Base-by-base conservation (phyloP, 1,284 basidiomycete species). In the Fomitopsis palustris region DNA sequence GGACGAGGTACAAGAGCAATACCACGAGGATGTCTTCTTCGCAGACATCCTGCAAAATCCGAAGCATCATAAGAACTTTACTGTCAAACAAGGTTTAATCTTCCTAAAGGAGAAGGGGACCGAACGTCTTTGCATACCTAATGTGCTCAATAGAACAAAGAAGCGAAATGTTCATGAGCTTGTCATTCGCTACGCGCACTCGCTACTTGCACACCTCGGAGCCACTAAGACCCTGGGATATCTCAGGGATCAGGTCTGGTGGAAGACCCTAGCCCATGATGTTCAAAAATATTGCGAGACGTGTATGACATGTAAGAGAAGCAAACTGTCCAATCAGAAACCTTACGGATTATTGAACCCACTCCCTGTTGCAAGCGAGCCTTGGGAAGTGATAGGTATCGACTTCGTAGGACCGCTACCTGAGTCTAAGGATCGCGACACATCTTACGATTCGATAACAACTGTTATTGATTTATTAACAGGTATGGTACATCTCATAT, bases 371-470 rank as follows among this genome's bases (percentile, higher is more conserved):
- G 65, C 67, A 10, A 62, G 27, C 0, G 43, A 53, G 8, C 70
- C 72, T 25, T 74, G 72, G 72, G 64, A 72, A 31, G 35, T 65
- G 0, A 72, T 76, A 0, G 71, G 69, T 0, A 71, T 77, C 17
- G 75, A 77, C 52, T 77, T 77, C 41, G 71, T 78, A 2, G 72
- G 75, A 8, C 75, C 73, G 0, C 58, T 78, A 7, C 75, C 71
- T 0, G 57, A 63, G 12, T 74, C 74, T 2, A 86, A 39, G n/a
- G 52, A 58, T 16, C 41, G 57, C 1, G 57, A 61, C 21, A 59
- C 29, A 23, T 57, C 17, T 4, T 54, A 54, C 39, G 57, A 58
- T 38, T 27, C 52, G 14, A 54, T 73, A 1, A 65, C 67, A 2
- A 69, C 74, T 0, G 58, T 77, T 0, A 74, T 77, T 10, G 68